Evolutionary conservation across 495 filamentous ascomycete genomes (phyloP).

Genomic region (Penicillium maclennaniae): DNA sequence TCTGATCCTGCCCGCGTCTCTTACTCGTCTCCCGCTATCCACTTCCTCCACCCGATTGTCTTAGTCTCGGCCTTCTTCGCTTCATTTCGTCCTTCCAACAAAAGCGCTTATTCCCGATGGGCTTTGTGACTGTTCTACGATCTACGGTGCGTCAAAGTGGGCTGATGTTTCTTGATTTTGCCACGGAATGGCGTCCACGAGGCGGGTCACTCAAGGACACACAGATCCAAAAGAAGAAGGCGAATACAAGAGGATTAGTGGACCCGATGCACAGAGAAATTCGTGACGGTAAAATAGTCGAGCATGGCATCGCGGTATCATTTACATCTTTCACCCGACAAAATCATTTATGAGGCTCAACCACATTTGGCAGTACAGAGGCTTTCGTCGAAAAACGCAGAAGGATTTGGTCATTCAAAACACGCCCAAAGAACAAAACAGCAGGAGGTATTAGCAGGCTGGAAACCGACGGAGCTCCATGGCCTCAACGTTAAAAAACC

Average conservation of each 20-base stretch:
- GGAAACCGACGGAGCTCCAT: constrained; percentile 29
- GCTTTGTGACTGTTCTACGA: background rate
- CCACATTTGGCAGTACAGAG: constrained; percentile 3
- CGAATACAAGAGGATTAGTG: background rate
- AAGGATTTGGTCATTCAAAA: constrained; percentile 42
- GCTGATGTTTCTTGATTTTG: background rate
- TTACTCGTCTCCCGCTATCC: constrained; percentile 28
- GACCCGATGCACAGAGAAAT: background rate
- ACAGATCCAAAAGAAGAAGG: background rate
- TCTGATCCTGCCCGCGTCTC: constrained; percentile 26
- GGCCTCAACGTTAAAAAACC: constrained; percentile 29
- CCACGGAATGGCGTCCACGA: constrained; percentile 3
- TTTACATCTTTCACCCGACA: constrained; percentile 43
- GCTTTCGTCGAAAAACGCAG: constrained; percentile 31
- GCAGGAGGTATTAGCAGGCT: constrained; percentile 44
- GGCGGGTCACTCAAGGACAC: constrained; percentile 3
- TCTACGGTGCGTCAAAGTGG: constrained; percentile 1
- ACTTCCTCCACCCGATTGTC: constrained; percentile 25
- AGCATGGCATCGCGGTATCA: constrained; percentile 45
- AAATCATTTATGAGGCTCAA: constrained; percentile 18
- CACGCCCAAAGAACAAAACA: constrained; percentile 39
- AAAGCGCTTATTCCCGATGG: constrained; percentile 3
- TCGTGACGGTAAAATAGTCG: constrained; percentile 27
- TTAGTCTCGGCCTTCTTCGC: constrained; percentile 13
- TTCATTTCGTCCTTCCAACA: constrained; percentile 8